Evolutionary conservation across 768 basidiomycete genomes (phyloP).

Genomic region (Chalciporus pseudorubinellus): DNA sequence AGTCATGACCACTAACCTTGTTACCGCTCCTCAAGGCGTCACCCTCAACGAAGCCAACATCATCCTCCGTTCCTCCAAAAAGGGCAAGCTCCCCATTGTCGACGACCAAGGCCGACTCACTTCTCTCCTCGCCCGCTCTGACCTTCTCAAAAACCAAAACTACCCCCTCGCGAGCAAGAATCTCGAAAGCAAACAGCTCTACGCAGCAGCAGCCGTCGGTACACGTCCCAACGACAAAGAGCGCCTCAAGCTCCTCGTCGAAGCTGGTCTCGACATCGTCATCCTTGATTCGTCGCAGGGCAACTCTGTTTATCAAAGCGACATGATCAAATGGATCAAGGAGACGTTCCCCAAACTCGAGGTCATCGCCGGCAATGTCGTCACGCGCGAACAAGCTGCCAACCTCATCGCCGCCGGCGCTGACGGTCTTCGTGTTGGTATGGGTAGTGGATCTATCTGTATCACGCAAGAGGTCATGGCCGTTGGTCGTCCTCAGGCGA

Average conservation of each 20-base stretch:
- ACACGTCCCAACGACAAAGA: conserved; percentile 88
- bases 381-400: conserved; percentile 96
- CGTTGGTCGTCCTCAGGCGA: conserved; percentile 95
- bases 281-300: conserved; percentile 96
- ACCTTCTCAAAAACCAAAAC: conserved; percentile 95
- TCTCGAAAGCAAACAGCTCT: conserved; percentile 89
- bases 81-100: conserved; percentile 92
- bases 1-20: conserved; percentile 87
- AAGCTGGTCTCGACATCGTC: conserved; percentile 94
- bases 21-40: conserved; percentile 85
- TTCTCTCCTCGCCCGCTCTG: conserved; percentile 91
- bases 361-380: conserved; percentile 96
- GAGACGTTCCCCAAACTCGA: conserved; percentile 79
- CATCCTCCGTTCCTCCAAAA: conserved; percentile 93
- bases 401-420: conserved; percentile 91
- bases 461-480: conserved; percentile 99
- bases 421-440: conserved; percentile 92
- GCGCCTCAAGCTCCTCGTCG: conserved; percentile 79
- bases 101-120: conserved; percentile 63
- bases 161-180: conserved; percentile 94
- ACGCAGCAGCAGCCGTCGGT: conserved; percentile 93
- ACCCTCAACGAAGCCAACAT: conserved; percentile 90
- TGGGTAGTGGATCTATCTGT: conserved; percentile 98
- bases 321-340: conserved; percentile 96
- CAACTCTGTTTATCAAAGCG: conserved; percentile 89